Evolutionary conservation across 1,284 basidiomycete species (phyloP), one percentile per base, ranked within the genome.

Genomic region (Cutaneotrichosporon sp.): DNA sequence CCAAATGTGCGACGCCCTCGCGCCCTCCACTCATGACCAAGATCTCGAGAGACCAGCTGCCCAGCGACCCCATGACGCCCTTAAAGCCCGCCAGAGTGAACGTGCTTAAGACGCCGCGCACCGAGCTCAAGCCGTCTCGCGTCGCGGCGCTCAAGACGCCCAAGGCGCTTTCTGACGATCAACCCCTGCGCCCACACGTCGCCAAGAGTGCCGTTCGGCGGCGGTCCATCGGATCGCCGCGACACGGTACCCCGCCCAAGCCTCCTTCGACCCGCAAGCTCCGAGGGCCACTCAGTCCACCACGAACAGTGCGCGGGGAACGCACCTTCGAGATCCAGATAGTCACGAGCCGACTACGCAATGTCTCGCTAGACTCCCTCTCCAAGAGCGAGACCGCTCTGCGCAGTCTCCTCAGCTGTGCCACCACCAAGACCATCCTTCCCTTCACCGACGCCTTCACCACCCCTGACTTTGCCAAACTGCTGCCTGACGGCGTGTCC

Each of bases 1-100:
- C 27, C 47, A 31, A 56, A 4, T 10, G 22, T 5, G 31, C 18
- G 33, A 14, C 31, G 13, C 38, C 43, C 16, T 9, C 31, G 34
- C 47, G 27, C 11, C 34, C 33, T 33, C 68, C 69, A 0, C 59
- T 75, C 4, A 52, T 54, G 36, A 51, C 63, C 25, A 75, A 75
- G 60, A 54, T 61, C 4, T 70, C 68, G 13, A 58, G 62, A 11
- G 45, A 47, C 45, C 45, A 47, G 22, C 22, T n/a, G 16, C 4
- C 27, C 7, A 50, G 47, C 14, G 24, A 50, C 16, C 27, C 47
- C 14, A 14, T 27, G 47, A 50, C 47, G 14, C 47, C 47, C 16
- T 31, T 50, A 4, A 50, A 50, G 47, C 1, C 18, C 6, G 16
- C 47, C 11, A 50, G 27, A 50, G 25, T 31, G 11, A 50, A 50